Base-by-base conservation (phyloP, 257 asterid species). In the Scutellaria galericulata region DNA sequence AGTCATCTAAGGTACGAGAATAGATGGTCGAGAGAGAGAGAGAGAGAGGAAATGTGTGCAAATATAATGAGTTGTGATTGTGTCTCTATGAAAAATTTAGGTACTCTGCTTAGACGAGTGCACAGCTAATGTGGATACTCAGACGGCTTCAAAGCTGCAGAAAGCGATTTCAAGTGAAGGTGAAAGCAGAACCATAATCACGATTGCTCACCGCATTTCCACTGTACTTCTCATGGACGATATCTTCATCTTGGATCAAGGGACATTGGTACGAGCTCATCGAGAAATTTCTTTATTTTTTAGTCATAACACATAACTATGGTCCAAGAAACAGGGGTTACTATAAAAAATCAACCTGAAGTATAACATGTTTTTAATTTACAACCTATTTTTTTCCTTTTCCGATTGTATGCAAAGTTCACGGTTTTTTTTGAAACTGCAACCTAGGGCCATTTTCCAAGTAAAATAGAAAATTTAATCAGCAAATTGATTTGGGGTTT, bases 91-190 rank as follows among this genome's bases (percentile, higher is more conserved):
- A 60, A 59, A n/a, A 40, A 11, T 41, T 66, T 82, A 90, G 98
- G 87, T 93, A n/a, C 89, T 93, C 5, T 91, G 96, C 79, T 81
- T 93, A 83, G 98, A 93, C 12, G 98, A 93, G 68, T 93, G 98
- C 81, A 93, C 96, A 0, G 97, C 97, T 7, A 91, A 83, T 58
- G 83, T 93, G 66, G 97, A 93, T 47, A 84, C 88, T 56, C 97
- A 84, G 80, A 93, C 98, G 57, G 88, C 96, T 73, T 79, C 91
- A 10, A 93, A 77, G 79, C 95, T 93, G 64, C 96, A 89, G 86
- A 83, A 77, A 47, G 87, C 89, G 7, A 84, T 93, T 59, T 72
- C 82, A 22, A 82, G 80, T 18, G 96, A 88, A 74, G 83, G 95
- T 76, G 77, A 63, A 57, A 81, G 83, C 78, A 75, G 78, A 20